Evolutionary conservation across 495 filamentous ascomycete species (phyloP), one percentile per base, ranked within the genome.

Genomic region (Clavariopsis aquatica): DNA sequence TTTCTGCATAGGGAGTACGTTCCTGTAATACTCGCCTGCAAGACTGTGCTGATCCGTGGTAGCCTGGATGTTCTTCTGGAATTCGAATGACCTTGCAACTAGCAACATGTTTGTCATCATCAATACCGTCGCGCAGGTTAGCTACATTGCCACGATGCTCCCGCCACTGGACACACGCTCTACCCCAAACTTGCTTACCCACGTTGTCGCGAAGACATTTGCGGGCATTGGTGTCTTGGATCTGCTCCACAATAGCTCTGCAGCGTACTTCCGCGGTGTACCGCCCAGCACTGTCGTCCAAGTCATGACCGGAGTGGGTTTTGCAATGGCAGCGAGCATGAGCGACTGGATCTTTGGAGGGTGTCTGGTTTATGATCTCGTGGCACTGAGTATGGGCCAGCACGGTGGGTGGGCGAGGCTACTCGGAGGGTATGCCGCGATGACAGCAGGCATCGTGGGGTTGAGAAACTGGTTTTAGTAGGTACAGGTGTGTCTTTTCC

Each of bases 61-160:
- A 75, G 77, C 79, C n/a, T 83, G 81, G 81, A 81, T 82, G 81
- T 75, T 84, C 62, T 83, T 82, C 73, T 84, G 81, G 81, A 82
- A 83, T 60, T 34, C 70, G 15, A 71, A 73, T 22, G 62, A 73
- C 31, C 74, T 82, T 28, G 73, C 77, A 19, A 74, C 77, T 12
- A 72, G 77, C 24, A 80, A 84, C 61, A 62, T 79, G 43, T 82
- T 83, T 68, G 80, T 82, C 41, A 60, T 78, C 24, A 72, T 82
- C 62, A 84, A 83, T 68, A 80, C 77, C 52, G 51, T 80, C 27
- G 71, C 74, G 13, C 81, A 83, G 70, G 69, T 84, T n/a, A 78
- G 69, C 67, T 82, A 83, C 69, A 67, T 80, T 31, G 72, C 73
- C 51, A 76, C 70, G 4, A 71, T 72, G 22, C 74, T 82, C 24